Evolutionary conservation across 768 basidiomycete genomes (phyloP).

Genomic region (Auricularia sp.): DNA sequence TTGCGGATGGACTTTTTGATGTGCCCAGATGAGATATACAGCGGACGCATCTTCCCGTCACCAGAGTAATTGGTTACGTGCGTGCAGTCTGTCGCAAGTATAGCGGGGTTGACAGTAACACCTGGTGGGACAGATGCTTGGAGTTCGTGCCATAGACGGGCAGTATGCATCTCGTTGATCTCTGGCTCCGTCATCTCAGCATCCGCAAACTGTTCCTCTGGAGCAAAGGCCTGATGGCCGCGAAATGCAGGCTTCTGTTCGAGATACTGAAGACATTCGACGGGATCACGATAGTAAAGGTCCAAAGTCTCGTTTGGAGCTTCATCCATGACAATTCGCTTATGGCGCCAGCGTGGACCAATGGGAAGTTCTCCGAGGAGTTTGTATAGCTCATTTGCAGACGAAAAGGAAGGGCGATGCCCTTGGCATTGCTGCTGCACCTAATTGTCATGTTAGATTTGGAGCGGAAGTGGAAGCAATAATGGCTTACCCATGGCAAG

Average conservation of each 20-base stretch:
- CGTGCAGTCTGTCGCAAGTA: not conserved
- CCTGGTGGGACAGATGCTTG: not conserved
- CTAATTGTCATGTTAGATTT: not conserved
- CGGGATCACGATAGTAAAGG: constrained; percentile 3
- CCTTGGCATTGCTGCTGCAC: not conserved
- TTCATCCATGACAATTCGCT: not conserved
- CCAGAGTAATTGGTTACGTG: not conserved
- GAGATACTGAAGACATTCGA: constrained; percentile 3
- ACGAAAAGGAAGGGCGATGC: not conserved
- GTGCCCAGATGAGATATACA: not conserved
- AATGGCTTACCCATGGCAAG: constrained; percentile 6
- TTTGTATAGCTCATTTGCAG: not conserved
- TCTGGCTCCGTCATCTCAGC: not conserved
- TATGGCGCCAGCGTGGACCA: not conserved
- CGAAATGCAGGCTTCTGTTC: constrained; percentile 1
- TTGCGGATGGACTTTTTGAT: not conserved
- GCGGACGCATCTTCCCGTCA: not conserved
- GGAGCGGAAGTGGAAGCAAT: not conserved
- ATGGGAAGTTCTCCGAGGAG: not conserved
- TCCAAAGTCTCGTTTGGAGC: not conserved
- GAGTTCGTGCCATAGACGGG: not conserved
- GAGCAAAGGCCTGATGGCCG: not conserved
- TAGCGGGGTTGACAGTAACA: not conserved
- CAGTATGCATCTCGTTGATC: constrained; percentile 3
- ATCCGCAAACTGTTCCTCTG: not conserved